Percentiles rank a stretch among this genome's conserved stretches.
These are phyloP conservation scores for Pichia heedii DNA, from an alignment of 805 yeast species.

Conservation along the genomic window DNA sequence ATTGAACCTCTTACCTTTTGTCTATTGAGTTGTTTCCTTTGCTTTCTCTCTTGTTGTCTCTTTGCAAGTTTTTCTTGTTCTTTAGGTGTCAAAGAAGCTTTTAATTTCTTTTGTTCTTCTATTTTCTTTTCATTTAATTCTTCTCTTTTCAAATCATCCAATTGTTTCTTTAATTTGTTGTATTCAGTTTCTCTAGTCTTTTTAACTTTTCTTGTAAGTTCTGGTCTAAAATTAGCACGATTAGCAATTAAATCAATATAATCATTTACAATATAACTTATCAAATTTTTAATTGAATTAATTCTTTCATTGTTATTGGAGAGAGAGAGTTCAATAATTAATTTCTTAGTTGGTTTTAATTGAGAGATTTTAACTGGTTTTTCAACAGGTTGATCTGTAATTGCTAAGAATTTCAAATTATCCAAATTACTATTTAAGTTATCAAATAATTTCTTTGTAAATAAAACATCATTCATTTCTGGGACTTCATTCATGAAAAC, in stretches of 20 bases:
- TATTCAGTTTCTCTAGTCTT: slow-evolving; percentile 71
- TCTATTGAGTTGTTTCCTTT: slow-evolving; percentile 60
- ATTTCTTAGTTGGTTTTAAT: slow-evolving; percentile 42
- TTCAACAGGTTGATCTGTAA: slow-evolving; percentile 76
- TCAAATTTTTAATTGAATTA: slow-evolving; percentile 44
- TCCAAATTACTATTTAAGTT: slow-evolving; percentile 30
- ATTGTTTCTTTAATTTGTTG: slow-evolving; percentile 57
- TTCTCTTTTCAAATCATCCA: slow-evolving; percentile 59
- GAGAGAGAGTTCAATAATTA: slow-evolving; percentile 46
- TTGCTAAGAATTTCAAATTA: slow-evolving; percentile 56
- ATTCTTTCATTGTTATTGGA: slow-evolving; percentile 43
- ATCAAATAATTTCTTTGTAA: slow-evolving; percentile 41
- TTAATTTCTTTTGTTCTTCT: slow-evolving; percentile 57
- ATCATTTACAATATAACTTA: slow-evolving; percentile 46
- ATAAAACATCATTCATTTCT: slow-evolving; percentile 65
- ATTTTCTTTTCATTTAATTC: slow-evolving; percentile 61
- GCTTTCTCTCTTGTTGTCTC: slow-evolving; percentile 74
- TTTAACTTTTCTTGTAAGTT: slow-evolving; percentile 65
- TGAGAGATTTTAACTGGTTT: slow-evolving; percentile 58
- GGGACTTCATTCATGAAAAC: slow-evolving; percentile 86
- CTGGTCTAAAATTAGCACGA: slow-evolving; percentile 56
- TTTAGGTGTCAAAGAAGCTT: slow-evolving; percentile 60
- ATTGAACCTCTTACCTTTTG: slow-evolving; percentile 36
- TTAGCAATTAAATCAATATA: slow-evolving; percentile 23
- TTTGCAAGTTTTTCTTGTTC: slow-evolving; percentile 73